phyloP scores from a whole-genome alignment of 768 basidiomycete species.

The Arthromyces matolae region DNA sequence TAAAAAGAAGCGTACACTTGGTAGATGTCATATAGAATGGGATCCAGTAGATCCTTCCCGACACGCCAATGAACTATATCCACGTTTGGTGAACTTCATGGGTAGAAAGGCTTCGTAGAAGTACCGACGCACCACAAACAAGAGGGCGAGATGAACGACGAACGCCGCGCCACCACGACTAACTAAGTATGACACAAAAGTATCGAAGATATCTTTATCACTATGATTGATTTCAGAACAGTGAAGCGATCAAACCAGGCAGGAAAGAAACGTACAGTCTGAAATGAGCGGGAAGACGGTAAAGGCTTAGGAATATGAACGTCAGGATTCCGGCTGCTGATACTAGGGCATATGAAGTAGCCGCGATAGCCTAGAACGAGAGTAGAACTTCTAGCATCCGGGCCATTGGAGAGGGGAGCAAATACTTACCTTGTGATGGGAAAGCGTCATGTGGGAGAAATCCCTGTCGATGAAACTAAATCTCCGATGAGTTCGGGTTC shows the following conservation, averaged over 20 bases:
- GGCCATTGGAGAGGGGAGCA: background rate
- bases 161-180: slow-evolving; percentile 11
- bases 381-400: background rate
- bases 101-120: too few relatives aligned
- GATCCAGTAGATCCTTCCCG: slow-evolving; percentile 16
- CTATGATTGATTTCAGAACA: background rate
- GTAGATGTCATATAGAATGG: slow-evolving; percentile 14
- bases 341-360: slow-evolving; percentile 4
- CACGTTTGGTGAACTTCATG: too few relatives aligned
- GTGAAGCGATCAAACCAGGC: background rate
- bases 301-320: slow-evolving; percentile 1
- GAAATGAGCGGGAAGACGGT: slow-evolving; percentile 7
- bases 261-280: slow-evolving; percentile 5
- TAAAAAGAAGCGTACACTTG: slow-evolving; percentile 7
- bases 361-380: slow-evolving; percentile 5
- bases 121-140: slow-evolving; percentile 12
- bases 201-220: slow-evolving; percentile 10
- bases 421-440: slow-evolving; percentile 9
- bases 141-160: slow-evolving; percentile 11
- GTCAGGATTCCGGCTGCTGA: slow-evolving; percentile 11
- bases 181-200: slow-evolving; percentile 10
- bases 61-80: slow-evolving; percentile 8
- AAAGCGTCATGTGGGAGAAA: slow-evolving; percentile 9
- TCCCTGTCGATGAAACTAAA: slow-evolving; percentile 8
- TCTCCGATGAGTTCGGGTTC: background rate